Evolutionary conservation across 768 basidiomycete species (phyloP), one percentile per base, ranked within the genome.

Genomic region (Boletus rubropictus): DNA sequence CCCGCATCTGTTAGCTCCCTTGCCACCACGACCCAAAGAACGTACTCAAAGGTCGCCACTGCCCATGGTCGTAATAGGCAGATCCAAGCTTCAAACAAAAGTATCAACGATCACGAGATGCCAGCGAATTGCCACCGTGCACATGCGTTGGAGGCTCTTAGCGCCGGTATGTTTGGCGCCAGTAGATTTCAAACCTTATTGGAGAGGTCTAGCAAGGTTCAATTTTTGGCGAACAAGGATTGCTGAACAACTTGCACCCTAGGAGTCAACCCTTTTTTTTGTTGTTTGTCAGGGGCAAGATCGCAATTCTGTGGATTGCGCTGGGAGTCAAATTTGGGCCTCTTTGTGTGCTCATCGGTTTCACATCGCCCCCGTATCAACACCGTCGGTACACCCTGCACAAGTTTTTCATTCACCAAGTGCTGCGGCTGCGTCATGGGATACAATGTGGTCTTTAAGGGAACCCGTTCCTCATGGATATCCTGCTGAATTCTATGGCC

Each of bases 401-500:
- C 38, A 25, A 14, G 28, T 25, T 41, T 47, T 47, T 33, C 43
- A 53, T 52, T 32, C 24, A 12, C 22, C 33, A 25, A 32, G n/a
- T 5, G 8, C 24, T 43, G 35, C 27, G 20, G 47, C 35, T 18
- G 15, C 17, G 29, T 24, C 41, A 28, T 40, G 25, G 35, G 21
- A 9, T 17, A 32, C 12, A 25, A 36, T 21, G 6, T 24, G 1
- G 7, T 12, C 24, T 21, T 46, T 46, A 39, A 51, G 27, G 44
- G 42, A 5, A 33, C 24, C 24, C 28, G 15, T 37, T 15, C 42
- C 24, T 32, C 32, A 34, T 37, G 43, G 2, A 20, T 21, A 41
- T 32, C 22, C 22, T 2, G 7, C 10, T 34, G 21, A 38, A 24
- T 22, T 5, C 39, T 29, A 60, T 59, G 55, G 45, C 51, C n/a